Evolutionary conservation across 345 rosid species (phyloP), one percentile per base, ranked within the genome.

Genomic region (Populus tremula): DNA sequence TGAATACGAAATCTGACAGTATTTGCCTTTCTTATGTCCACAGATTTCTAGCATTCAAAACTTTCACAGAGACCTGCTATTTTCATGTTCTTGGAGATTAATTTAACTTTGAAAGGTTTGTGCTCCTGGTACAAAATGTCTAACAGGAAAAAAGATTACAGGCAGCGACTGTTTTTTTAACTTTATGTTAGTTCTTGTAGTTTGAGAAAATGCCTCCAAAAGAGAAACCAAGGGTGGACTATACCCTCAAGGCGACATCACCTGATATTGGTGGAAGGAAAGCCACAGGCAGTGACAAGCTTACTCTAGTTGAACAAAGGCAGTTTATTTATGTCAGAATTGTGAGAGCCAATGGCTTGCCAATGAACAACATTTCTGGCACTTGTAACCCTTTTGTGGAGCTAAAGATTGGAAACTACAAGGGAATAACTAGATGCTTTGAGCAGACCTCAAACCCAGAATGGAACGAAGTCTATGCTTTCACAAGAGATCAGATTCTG

Each of bases 381-480:
- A 67, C 77, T 29, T 64, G 79, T 23, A 74, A 81, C 71, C 86
- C 35, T 71, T 80, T 71, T 70, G 85, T 72, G 71, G 86, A 75
- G 77, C 78, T 71, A 59, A 75, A 10, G 78, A 79, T 73, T 81
- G 90, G 67, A 82, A 81, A 78, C 74, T 76, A 74, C 80, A 77
- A 79, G 59, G 86, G 85, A 66, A 72, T 78, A 20, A 86, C 86
- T 2, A 73, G 73, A 33, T 70, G 54, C 54, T 68, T 80, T 31
- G 81, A 78, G 50, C 77, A 73, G 65, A 77, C 78, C 35, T 54
- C 81, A 27, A 82, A 86, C 68, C 83, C 86, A 1, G 85, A 83
- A 56, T 83, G 86, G 88, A 74, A 71, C 78, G 85, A 83, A 70
- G 87, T 83, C 21, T 89, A 85, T 72, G 89, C 91, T 53, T 88